Conservation (phyloP, 75 land plant genomes). For the Azolla pinnata region DNA sequence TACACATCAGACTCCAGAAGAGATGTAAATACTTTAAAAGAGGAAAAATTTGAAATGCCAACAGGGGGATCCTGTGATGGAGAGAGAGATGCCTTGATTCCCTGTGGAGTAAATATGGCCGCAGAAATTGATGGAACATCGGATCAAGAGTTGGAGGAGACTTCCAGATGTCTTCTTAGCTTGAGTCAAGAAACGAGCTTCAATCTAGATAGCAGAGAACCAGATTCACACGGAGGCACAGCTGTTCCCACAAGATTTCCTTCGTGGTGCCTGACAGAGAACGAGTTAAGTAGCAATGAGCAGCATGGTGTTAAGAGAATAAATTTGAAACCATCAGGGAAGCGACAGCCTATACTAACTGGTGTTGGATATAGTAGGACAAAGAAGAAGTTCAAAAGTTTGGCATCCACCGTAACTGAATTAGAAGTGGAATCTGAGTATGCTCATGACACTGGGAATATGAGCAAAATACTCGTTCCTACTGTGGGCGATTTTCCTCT, state of each 20-base stretch:
- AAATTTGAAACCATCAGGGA: no score
- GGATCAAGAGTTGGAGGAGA: neutral
- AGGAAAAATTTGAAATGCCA: neutral
- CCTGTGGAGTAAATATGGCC: neutral
- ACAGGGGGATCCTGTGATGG: neutral
- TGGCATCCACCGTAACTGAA: neutral
- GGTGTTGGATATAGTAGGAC: no score
- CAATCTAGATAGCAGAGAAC: no score
- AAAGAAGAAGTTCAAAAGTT: constrained; percentile 18
- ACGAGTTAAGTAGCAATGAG: no score
- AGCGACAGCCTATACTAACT: no score
- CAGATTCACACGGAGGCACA: neutral
- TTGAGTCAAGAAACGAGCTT: neutral
- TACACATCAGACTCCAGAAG: neutral
- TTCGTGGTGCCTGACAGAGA: no score
- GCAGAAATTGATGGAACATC: neutral
- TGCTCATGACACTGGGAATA: no score
- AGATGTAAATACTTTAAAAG: constrained; percentile 1
- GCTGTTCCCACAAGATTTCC: no score
- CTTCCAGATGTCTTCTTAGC: constrained; percentile 1
- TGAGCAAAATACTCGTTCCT: no score
- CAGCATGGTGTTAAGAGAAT: no score
- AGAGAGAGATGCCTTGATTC: neutral
- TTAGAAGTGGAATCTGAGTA: neutral
- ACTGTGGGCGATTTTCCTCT: no score